These are phyloP conservation scores for Rhizopogon rudus DNA, from an alignment of 768 basidiomycete genomes.

Conservation along the genomic window DNA sequence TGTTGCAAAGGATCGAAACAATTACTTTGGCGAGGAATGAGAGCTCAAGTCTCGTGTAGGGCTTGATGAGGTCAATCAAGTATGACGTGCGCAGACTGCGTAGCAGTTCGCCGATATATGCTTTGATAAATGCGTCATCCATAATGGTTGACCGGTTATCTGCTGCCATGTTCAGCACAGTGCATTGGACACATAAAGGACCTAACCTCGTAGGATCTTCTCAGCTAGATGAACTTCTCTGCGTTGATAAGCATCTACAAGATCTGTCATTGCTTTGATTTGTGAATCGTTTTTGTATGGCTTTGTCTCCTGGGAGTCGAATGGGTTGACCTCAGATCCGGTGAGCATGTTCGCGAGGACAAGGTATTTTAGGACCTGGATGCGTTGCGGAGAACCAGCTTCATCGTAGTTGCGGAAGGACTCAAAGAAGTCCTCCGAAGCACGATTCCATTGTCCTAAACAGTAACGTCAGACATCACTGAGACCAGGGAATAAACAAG, in stretches of 20 bases:
- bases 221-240: constrained; percentile 97
- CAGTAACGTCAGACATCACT: constrained; percentile 4
- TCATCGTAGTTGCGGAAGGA: constrained; percentile 99
- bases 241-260: constrained; percentile 95
- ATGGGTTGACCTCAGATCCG: constrained; percentile 97
- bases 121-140: constrained; percentile 90
- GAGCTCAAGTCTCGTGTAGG: constrained; percentile 92
- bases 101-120: constrained; percentile 95
- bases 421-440: constrained; percentile 98
- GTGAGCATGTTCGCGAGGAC: constrained; percentile 98
- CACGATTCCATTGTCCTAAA: constrained; percentile 91
- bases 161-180: constrained; percentile 23
- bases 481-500: neutral
- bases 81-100: constrained; percentile 94
- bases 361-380: constrained; percentile 97
- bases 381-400: constrained; percentile 92
- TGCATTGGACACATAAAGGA: neutral
- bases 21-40: constrained; percentile 86
- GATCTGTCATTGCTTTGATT: constrained; percentile 96
- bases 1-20: neutral
- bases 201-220: constrained; percentile 81
- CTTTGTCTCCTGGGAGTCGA: constrained; percentile 99
- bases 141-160: constrained; percentile 95
- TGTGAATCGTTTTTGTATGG: constrained; percentile 95
- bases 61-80: constrained; percentile 96